Evolutionary conservation across 2,329 filamentous ascomycete genomes (phyloP).

Genomic region (Botrytis tulipae): DNA sequence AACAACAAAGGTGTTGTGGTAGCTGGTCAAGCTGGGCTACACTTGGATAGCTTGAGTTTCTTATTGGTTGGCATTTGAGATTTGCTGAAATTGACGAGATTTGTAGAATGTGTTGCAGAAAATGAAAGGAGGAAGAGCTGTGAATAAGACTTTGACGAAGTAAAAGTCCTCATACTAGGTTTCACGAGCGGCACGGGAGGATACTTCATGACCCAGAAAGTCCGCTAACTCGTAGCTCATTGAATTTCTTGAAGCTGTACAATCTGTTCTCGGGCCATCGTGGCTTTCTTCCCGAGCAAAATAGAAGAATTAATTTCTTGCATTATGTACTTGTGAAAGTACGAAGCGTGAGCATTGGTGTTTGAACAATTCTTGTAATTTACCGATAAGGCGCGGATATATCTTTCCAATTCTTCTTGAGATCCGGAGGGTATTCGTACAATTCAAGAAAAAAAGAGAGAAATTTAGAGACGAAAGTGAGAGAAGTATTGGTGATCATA

Average conservation of each 20-base stretch:
- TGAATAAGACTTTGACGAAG: no score
- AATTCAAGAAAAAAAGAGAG: neutral
- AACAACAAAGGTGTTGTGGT: neutral
- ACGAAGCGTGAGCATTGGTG: neutral
- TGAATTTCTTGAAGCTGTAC: neutral
- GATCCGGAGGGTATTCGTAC: no score
- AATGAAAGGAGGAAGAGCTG: no score
- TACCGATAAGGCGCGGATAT: neutral
- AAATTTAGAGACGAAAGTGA: neutral
- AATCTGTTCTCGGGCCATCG: neutral
- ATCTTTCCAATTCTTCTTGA: neutral
- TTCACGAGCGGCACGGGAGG: neutral
- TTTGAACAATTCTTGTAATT: neutral
- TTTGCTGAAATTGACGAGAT: neutral
- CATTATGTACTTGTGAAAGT: neutral
- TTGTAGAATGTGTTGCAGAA: neutral
- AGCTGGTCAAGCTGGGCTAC: neutral
- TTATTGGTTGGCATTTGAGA: neutral
- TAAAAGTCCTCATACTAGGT: neutral
- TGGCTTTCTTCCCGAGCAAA: neutral
- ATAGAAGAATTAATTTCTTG: neutral
- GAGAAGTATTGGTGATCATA: neutral
- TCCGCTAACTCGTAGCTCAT: neutral
- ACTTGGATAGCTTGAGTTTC: neutral
- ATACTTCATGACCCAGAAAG: neutral